phyloP scores from a whole-genome alignment of 2,329 filamentous ascomycete species.

The Ceratocystis colombiana region DNA sequence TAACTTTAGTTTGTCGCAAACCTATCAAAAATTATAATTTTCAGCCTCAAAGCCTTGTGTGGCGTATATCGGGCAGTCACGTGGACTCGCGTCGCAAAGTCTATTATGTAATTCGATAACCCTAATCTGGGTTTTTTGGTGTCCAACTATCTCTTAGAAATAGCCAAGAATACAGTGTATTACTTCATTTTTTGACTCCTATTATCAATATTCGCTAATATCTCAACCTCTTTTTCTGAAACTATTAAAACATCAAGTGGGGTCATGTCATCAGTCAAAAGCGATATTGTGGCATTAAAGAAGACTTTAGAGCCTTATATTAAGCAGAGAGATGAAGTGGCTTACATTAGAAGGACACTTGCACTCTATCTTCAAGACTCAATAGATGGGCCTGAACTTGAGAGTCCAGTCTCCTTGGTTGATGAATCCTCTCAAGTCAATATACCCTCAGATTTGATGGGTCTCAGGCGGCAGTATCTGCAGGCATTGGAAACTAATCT shows the following conservation, averaged over 20 bases:
- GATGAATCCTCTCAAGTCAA: constrained; percentile 23
- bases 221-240: no score
- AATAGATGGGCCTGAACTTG: constrained; percentile 22
- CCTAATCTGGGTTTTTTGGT: neutral
- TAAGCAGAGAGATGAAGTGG: constrained; percentile 47
- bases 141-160: no score
- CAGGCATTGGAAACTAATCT: constrained; percentile 45
- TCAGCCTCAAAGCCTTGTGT: constrained; percentile 25
- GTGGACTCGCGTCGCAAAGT: constrained; percentile 16
- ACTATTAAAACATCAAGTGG: no score
- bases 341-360: constrained; percentile 46
- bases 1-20: constrained; percentile 20
- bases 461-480: constrained; percentile 46
- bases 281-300: constrained; percentile 6
- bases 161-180: no score
- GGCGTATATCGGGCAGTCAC: constrained; percentile 20
- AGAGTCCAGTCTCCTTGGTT: constrained; percentile 21
- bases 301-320: constrained; percentile 41
- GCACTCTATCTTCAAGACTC: constrained; percentile 40
- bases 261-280: constrained; percentile 17
- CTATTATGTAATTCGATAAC: neutral
- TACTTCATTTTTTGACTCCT: no score
- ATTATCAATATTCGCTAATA: no score
- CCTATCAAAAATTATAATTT: constrained; percentile 24
- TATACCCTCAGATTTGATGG: constrained; percentile 35